A percentile compares a stretch with the other conserved stretches of the same genome.
phyloP scores from a whole-genome alignment of 805 yeast species.

The Monosporozyma servazzii region DNA sequence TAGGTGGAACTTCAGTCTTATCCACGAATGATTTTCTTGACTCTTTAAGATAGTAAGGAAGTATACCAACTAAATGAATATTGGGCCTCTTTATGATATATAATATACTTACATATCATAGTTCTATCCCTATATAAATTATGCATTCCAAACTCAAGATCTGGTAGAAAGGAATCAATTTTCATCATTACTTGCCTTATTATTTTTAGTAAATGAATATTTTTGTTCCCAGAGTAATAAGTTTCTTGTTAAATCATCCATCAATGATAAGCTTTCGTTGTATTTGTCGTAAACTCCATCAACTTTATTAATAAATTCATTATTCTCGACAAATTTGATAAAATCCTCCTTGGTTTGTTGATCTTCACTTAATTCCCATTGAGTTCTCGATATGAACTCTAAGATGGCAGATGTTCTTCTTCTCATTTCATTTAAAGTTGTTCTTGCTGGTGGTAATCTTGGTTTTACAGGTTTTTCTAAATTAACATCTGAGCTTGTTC shows the following conservation, averaged over 20 bases:
- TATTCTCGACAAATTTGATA: conserved; percentile 38
- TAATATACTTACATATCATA: neutral
- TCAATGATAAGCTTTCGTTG: conserved; percentile 49
- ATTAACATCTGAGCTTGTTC: conserved; percentile 32
- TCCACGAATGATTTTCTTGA: conserved; percentile 37
- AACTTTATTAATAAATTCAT: conserved; percentile 31
- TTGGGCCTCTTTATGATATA: neutral
- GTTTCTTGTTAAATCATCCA: conserved; percentile 67
- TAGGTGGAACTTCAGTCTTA: conserved; percentile 71
- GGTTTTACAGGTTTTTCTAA: conserved; percentile 73
- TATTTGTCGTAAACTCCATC: conserved; percentile 40
- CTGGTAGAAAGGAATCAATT: neutral
- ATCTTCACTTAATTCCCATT: conserved; percentile 70
- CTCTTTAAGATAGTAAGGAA: conserved; percentile 9
- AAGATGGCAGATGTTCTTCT: conserved; percentile 81
- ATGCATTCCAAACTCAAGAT: neutral
- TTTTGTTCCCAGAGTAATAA: conserved; percentile 73
- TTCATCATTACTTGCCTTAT: conserved; percentile 3
- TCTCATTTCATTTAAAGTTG: conserved; percentile 74
- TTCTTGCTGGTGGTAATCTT: conserved; percentile 66
- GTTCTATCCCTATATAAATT: neutral
- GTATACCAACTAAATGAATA: neutral
- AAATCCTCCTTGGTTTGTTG: conserved; percentile 47
- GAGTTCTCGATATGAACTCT: conserved; percentile 85
- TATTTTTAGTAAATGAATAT: conserved; percentile 30